Conservation (phyloP, 345 rosid species). For the Linum lewisii region DNA sequence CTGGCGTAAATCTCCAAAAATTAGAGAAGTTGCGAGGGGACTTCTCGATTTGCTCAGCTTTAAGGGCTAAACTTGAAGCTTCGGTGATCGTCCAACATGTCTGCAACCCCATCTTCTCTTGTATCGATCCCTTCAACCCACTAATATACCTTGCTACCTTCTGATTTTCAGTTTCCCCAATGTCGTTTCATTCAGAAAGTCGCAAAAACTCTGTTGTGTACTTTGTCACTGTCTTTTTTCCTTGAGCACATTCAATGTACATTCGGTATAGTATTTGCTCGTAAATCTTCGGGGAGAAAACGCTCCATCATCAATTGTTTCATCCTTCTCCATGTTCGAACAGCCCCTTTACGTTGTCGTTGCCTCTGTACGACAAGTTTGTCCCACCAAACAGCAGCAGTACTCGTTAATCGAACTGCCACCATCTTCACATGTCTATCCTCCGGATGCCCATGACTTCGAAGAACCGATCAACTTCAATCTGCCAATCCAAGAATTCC, state of each 20-base stretch:
- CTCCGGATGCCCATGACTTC: neutral
- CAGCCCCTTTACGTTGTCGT: neutral
- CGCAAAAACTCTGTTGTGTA: neutral
- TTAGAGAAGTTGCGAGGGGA: neutral
- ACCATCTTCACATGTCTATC: neutral
- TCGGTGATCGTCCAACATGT: neutral
- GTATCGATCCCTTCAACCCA: neutral
- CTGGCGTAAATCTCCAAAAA: neutral
- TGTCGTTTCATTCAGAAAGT: neutral
- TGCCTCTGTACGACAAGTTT: neutral
- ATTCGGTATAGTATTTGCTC: neutral
- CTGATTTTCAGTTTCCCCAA: neutral
- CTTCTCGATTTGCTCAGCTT: neutral
- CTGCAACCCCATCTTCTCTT: neutral
- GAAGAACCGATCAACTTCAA: neutral
- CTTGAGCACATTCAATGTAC: neutral
- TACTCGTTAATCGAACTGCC: neutral
- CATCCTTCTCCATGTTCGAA: neutral
- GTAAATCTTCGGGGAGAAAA: slow-evolving; percentile 20
- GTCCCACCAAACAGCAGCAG: neutral
- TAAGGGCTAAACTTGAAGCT: neutral
- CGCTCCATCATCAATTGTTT: slow-evolving; percentile 17
- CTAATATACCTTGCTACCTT: neutral
- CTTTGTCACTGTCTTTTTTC: neutral
- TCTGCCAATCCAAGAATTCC: neutral